Base-by-base conservation (phyloP, 148 eudicot genomes). In the Oxyria digyna region DNA sequence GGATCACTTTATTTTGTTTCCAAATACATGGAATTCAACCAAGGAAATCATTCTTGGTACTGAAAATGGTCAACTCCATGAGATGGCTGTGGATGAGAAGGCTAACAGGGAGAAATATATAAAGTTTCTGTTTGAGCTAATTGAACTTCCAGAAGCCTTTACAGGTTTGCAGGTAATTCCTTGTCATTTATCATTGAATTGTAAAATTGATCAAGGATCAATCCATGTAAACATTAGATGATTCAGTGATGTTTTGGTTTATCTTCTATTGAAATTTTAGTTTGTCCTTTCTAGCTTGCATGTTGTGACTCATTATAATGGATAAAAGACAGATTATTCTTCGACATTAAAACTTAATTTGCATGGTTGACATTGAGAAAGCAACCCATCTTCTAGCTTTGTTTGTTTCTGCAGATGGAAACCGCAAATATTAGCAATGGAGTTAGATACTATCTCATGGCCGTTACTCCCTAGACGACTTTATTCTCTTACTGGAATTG, bases 31-130 rank as follows among this genome's bases (percentile, higher is more conserved):
- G 90, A 97, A 85, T 73, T 87, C 87, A 20, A 94, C 98, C 13
- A 88, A 81, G 79, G 98, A 94, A 81, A 87, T 94, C 50, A 87
- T 94, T 74, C 84, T 94, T 75, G 98, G 98, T 73, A 87, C 96
- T 33, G 92, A 88, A 27, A 84, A 88, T 81, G 98, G 98, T 70
- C 98, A 94, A 74, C 92, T 94, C 79, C 74, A 85, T 78, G 98
- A 94, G 73, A 83, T 94, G 81, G 78, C 87, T 67, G 90, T 90
- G 62, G 98, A 94, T 59, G 98, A 90, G 82, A 94, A 94, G 80
- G 98, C 90, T 80, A 94, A 94, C 78, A 90, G 67, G 80, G 98
- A 94, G 80, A 94, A 94, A 75, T 83, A 90, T 74, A 81, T 90
- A 69, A n/a, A n/a, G n/a, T n/a, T n/a, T n/a, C n/a, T n/a, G n/a